Evolutionary conservation across 148 eudicot species (phyloP).

Genomic region (Drosera capensis): DNA sequence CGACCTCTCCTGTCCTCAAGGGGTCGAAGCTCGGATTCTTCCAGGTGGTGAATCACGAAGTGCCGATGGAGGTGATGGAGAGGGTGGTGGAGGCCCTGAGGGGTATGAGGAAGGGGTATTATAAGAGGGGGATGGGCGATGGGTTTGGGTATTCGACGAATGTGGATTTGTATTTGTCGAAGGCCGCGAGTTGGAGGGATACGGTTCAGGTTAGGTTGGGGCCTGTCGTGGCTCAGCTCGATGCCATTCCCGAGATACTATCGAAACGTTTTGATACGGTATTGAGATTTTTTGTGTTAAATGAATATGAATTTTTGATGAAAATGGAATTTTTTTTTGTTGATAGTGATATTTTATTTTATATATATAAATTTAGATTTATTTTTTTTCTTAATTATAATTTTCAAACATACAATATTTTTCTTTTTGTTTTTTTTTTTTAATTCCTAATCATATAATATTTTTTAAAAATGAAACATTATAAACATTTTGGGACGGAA

Average conservation of each 20-base stretch:
- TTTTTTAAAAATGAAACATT: too few species aligned
- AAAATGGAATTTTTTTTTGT: too few species aligned
- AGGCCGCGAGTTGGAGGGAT: slow-evolving; percentile 79
- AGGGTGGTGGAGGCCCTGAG: slow-evolving; percentile 35
- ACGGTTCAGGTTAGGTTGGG: slow-evolving; percentile 27
- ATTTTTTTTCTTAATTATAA: too few species aligned
- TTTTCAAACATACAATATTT: too few species aligned
- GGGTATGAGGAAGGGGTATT: slow-evolving; percentile 15
- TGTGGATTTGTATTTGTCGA: slow-evolving; percentile 34
- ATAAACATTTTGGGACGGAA: too few species aligned
- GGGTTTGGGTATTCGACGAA: slow-evolving; percentile 34
- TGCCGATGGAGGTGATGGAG: slow-evolving; percentile 14
- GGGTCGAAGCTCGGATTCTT: slow-evolving; percentile 42
- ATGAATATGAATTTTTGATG: too few species aligned
- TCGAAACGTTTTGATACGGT: too few species aligned
- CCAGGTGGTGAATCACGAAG: slow-evolving; percentile 42
- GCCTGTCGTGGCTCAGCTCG: slow-evolving; percentile 11
- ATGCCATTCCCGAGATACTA: slow-evolving; percentile 18
- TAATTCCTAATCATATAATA: too few species aligned
- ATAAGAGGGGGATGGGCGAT: slow-evolving; percentile 13
- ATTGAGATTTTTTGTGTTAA: too few species aligned
- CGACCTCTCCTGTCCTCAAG: slow-evolving; percentile 28
- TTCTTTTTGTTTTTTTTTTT: too few species aligned
- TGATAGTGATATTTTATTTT: too few species aligned
- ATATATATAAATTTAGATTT: too few species aligned